phyloP scores from a whole-genome alignment of 2,329 filamentous ascomycete species.

The Rutstroemia sp. region DNA sequence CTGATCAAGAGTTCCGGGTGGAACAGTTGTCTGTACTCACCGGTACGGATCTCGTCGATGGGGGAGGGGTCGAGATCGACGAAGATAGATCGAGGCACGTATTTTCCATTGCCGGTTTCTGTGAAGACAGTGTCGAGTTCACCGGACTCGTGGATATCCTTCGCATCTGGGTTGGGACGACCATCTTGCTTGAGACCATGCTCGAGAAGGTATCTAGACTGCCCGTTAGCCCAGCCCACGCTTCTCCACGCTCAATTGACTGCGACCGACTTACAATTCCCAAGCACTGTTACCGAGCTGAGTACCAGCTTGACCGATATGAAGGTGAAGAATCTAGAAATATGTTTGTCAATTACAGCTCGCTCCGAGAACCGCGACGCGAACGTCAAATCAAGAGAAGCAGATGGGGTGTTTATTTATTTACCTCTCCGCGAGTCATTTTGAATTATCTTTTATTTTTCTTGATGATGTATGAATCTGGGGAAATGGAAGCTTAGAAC shows the following conservation, averaged over 20 bases:
- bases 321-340: slow-evolving; percentile 54
- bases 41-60: slow-evolving; percentile 60
- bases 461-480: neutral
- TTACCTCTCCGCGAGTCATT: slow-evolving; percentile 20
- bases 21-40: slow-evolving; percentile 54
- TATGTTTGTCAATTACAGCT: slow-evolving; percentile 1
- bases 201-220: slow-evolving; percentile 54
- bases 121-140: slow-evolving; percentile 61
- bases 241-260: neutral
- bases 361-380: slow-evolving; percentile 1
- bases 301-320: slow-evolving; percentile 61
- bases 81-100: slow-evolving; percentile 61
- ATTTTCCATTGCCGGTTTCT: slow-evolving; percentile 57
- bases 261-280: slow-evolving; percentile 49
- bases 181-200: slow-evolving; percentile 57
- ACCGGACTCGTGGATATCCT: slow-evolving; percentile 44
- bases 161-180: slow-evolving; percentile 46
- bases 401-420: slow-evolving; percentile 1
- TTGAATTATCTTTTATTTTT: slow-evolving; percentile 8
- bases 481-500: neutral
- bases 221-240: neutral
- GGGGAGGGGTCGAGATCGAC: slow-evolving; percentile 60
- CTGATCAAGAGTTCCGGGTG: slow-evolving; percentile 60
- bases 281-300: slow-evolving; percentile 63
- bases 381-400: neutral